Evolutionary conservation across 2,329 filamentous ascomycete genomes (phyloP).

Genomic region (Sclerotinia minor): DNA sequence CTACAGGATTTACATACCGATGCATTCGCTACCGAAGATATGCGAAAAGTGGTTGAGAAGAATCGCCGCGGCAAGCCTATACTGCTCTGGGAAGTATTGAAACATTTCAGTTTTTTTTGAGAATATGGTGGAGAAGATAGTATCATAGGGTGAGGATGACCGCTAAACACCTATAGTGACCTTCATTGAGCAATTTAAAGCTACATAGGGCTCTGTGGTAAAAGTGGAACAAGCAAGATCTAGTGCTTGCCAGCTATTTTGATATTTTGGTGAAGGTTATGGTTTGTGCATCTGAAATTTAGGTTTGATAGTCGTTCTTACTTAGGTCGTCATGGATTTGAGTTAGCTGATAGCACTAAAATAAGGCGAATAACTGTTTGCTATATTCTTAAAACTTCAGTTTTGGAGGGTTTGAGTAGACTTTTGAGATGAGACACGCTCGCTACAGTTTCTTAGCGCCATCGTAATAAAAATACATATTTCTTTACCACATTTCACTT

Average conservation of each 20-base stretch:
- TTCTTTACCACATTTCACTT: too few relatives aligned
- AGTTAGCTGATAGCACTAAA: not conserved
- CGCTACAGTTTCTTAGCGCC: too few relatives aligned
- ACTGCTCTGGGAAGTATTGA: constrained; percentile 5
- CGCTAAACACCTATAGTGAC: constrained; percentile 2
- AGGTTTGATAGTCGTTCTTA: too few relatives aligned
- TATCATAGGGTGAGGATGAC: not conserved
- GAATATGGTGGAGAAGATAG: not conserved
- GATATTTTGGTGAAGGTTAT: constrained; percentile 2
- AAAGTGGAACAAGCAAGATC: not conserved
- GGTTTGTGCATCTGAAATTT: not conserved
- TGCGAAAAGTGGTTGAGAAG: not conserved
- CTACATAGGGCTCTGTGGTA: not conserved
- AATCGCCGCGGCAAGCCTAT: not conserved
- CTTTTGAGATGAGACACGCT: too few relatives aligned
- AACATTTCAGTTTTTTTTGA: not conserved
- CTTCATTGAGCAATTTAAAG: constrained; percentile 12
- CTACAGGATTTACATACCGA: not conserved
- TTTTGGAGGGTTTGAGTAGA: too few relatives aligned
- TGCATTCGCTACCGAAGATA: not conserved
- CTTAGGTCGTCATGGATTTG: not conserved
- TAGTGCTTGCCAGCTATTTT: not conserved
- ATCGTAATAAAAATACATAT: too few relatives aligned
- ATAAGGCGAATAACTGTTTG: too few relatives aligned
- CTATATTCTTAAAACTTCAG: too few relatives aligned